Percentiles rank a stretch among this genome's conserved stretches.
Evolutionary conservation across 495 filamentous ascomycete genomes (phyloP).

Genomic region (Tuber aestivum): DNA sequence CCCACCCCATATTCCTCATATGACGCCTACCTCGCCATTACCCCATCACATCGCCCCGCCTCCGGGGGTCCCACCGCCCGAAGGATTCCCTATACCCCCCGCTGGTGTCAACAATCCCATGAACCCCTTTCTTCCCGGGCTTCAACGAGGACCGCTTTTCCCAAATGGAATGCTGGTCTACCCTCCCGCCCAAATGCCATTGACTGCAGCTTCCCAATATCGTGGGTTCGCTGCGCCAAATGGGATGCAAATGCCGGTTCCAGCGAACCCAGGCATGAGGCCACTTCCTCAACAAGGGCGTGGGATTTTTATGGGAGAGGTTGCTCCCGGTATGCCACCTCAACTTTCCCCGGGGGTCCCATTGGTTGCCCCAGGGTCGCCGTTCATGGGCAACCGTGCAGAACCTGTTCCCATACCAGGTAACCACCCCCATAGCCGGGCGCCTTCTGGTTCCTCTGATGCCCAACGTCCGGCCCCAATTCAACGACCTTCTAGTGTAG

Average conservation of each 20-base stretch:
- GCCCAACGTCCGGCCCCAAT: slow-evolving; percentile 79
- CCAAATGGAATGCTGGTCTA: slow-evolving; percentile 43
- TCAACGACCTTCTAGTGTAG: slow-evolving; percentile 74
- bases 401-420: slow-evolving; percentile 48
- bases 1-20: slow-evolving; percentile 36
- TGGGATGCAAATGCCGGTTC: slow-evolving; percentile 49
- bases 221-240: slow-evolving; percentile 55
- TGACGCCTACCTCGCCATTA: slow-evolving; percentile 36
- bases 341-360: slow-evolving; percentile 48
- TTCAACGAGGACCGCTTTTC: slow-evolving; percentile 46
- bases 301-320: slow-evolving; percentile 58
- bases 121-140: slow-evolving; percentile 54
- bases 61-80: slow-evolving; percentile 43
- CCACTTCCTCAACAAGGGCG: slow-evolving; percentile 55
- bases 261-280: slow-evolving; percentile 44
- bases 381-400: slow-evolving; percentile 42
- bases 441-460: slow-evolving; percentile 48
- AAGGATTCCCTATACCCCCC: slow-evolving; percentile 45
- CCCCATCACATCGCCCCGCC: slow-evolving; percentile 45
- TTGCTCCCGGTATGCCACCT: slow-evolving; percentile 48
- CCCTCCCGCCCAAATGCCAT: slow-evolving; percentile 38
- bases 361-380: slow-evolving; percentile 46
- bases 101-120: slow-evolving; percentile 42
- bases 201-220: slow-evolving; percentile 47
- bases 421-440: slow-evolving; percentile 47